These are phyloP conservation scores for Excoecaria cochinchinensis DNA, from an alignment of 345 rosid genomes.

Conservation along the genomic window DNA sequence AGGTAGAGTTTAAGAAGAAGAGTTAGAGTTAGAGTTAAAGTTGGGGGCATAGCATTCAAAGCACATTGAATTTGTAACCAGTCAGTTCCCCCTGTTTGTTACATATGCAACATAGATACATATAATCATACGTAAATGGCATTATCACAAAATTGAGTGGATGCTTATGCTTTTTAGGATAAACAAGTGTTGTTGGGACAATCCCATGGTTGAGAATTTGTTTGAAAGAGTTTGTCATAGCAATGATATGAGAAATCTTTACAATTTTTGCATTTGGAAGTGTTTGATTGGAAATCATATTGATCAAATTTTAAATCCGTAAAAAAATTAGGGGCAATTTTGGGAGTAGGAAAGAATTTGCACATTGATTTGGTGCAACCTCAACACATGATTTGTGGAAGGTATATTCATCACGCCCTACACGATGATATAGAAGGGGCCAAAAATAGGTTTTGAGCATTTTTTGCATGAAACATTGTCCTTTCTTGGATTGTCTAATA, in stretches of 20 bases:
- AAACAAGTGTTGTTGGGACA: neutral
- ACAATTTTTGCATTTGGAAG: neutral
- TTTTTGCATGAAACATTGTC: neutral
- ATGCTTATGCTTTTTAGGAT: neutral
- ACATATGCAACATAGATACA: neutral
- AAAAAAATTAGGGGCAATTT: neutral
- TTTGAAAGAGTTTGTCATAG: neutral
- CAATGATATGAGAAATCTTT: neutral
- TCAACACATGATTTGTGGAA: constrained; percentile 1
- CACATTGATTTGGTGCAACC: neutral
- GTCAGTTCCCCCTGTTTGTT: neutral
- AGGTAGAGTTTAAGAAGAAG: too few species aligned
- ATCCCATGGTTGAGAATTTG: neutral
- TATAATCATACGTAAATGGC: neutral
- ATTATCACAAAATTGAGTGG: neutral
- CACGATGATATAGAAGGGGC: neutral
- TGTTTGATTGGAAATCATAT: neutral
- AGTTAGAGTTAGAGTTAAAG: too few species aligned
- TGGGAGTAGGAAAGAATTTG: neutral
- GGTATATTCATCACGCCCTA: neutral
- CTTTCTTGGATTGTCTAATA: neutral
- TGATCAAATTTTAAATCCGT: neutral
- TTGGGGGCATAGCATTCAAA: neutral
- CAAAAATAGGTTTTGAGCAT: neutral
- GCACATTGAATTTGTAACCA: neutral